Conservation (phyloP, 1,139 yeast genomes). For the Zygoascus sp. region DNA sequence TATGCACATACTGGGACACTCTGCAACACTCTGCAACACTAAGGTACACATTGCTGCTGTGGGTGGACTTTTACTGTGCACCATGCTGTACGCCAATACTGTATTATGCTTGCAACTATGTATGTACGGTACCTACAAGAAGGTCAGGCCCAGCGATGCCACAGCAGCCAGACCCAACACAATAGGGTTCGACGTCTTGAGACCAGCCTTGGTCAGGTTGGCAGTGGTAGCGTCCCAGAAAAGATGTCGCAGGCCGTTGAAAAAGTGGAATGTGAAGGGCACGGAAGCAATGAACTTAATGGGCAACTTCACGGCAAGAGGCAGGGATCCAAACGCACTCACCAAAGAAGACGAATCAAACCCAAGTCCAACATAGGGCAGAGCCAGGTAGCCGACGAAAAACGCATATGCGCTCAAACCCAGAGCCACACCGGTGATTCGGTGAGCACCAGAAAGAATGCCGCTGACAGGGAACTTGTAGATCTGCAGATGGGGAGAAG, state of each 20-base stretch:
- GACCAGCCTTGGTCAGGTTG: slow-evolving; percentile 77
- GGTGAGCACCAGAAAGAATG: slow-evolving; percentile 75
- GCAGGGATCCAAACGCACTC: slow-evolving; percentile 45
- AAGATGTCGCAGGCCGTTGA: slow-evolving; percentile 88
- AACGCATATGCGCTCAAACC: slow-evolving; percentile 71
- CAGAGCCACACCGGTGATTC: slow-evolving; percentile 81
- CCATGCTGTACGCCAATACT: too few species aligned
- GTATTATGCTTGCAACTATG: background rate
- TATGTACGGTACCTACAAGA: slow-evolving; percentile 26
- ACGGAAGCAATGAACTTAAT: slow-evolving; percentile 67
- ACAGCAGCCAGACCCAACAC: slow-evolving; percentile 71
- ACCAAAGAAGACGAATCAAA: slow-evolving; percentile 63
- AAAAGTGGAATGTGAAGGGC: slow-evolving; percentile 82
- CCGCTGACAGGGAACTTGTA: slow-evolving; percentile 87
- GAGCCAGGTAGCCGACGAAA: slow-evolving; percentile 69
- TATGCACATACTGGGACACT: too few species aligned
- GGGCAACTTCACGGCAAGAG: slow-evolving; percentile 55
- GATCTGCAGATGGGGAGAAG: slow-evolving; percentile 84
- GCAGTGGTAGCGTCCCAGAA: slow-evolving; percentile 78
- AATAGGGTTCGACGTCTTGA: slow-evolving; percentile 84
- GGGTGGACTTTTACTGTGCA: too few species aligned
- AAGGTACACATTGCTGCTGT: too few species aligned
- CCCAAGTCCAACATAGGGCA: slow-evolving; percentile 54
- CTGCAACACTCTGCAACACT: too few species aligned
- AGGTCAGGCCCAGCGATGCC: slow-evolving; percentile 48